Percentiles rank a stretch among this genome's conserved stretches.
Evolutionary conservation across 1,284 basidiomycete genomes (phyloP).

Genomic region (Marasmius fiardii): DNA sequence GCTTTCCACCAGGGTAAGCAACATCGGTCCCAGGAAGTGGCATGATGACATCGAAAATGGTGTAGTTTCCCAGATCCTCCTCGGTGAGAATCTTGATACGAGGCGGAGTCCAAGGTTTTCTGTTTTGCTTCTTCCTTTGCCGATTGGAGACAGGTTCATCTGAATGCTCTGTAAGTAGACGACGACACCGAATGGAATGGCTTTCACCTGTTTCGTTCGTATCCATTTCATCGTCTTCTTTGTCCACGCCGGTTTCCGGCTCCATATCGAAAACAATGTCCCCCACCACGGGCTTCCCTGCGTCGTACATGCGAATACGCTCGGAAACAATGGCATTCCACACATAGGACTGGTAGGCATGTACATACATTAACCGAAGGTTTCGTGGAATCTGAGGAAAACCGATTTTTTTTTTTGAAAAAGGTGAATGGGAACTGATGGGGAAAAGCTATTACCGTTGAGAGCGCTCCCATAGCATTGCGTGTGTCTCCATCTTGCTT

Average conservation of each 20-base stretch:
- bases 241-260: constrained; percentile 32
- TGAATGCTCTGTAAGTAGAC: constrained; percentile 14
- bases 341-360: constrained; percentile 98
- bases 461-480: constrained; percentile 84
- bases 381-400: constrained; percentile 84
- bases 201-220: constrained; percentile 6
- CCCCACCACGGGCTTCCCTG: constrained; percentile 75
- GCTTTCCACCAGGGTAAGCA: constrained; percentile 78
- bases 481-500: constrained; percentile 73
- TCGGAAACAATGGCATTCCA: constrained; percentile 98
- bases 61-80: constrained; percentile 74
- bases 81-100: constrained; percentile 76
- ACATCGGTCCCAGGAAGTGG: constrained; percentile 94
- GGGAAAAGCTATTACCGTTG: constrained; percentile 59
- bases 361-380: constrained; percentile 94
- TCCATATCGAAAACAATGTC: constrained; percentile 78
- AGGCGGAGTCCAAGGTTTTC: constrained; percentile 58
- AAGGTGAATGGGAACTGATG: constrained; percentile 1
- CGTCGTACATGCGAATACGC: constrained; percentile 78
- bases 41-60: constrained; percentile 94
- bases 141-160: constrained; percentile 24
- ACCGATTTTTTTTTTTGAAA: too few relatives aligned
- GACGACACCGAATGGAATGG: constrained; percentile 5
- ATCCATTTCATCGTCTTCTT: constrained; percentile 29
- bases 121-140: constrained; percentile 31